A percentile compares a stretch with the other conserved stretches of the same genome.
phyloP scores from a whole-genome alignment of 2,329 filamentous ascomycete species.

The Zalaria sp. region DNA sequence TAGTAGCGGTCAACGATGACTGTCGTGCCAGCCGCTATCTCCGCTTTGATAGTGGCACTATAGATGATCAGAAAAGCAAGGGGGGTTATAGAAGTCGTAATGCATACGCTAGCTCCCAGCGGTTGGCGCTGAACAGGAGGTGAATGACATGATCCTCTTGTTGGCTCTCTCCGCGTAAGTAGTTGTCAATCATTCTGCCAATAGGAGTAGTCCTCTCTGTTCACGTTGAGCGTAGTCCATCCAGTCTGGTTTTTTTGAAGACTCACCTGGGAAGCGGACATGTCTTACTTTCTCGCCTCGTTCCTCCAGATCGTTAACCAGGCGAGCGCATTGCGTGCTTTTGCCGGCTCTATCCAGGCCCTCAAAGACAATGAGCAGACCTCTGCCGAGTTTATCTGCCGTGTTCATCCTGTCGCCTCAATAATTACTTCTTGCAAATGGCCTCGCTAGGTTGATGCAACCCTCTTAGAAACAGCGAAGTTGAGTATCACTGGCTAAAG shows the following conservation, averaged over 20 bases:
- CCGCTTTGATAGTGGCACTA: constrained; percentile 21
- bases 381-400: constrained; percentile 18
- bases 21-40: constrained; percentile 51
- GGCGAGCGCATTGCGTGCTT: constrained; percentile 69
- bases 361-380: constrained; percentile 71
- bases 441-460: too few relatives aligned
- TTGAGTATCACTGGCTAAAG: too few relatives aligned
- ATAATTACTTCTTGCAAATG: too few relatives aligned
- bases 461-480: too few relatives aligned
- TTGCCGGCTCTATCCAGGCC: constrained; percentile 84
- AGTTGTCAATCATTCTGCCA: constrained; percentile 73
- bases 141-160: constrained; percentile 85
- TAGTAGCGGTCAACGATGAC: constrained; percentile 89
- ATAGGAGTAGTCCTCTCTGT: constrained; percentile 71
- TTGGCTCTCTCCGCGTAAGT: constrained; percentile 57
- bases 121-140: constrained; percentile 77
- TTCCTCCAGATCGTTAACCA: constrained; percentile 41
- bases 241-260: neutral
- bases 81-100: neutral
- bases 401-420: too few relatives aligned
- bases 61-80: constrained; percentile 2
- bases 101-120: constrained; percentile 55
- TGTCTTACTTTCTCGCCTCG: constrained; percentile 40
- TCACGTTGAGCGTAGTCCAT: neutral
- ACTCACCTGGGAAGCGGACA: constrained; percentile 51